A percentile compares a stretch with the other conserved stretches of the same genome.
These are phyloP conservation scores for Kalanchoe fedtschenkoi DNA, from an alignment of 164 flowering plant genomes.

Conservation along the genomic window DNA sequence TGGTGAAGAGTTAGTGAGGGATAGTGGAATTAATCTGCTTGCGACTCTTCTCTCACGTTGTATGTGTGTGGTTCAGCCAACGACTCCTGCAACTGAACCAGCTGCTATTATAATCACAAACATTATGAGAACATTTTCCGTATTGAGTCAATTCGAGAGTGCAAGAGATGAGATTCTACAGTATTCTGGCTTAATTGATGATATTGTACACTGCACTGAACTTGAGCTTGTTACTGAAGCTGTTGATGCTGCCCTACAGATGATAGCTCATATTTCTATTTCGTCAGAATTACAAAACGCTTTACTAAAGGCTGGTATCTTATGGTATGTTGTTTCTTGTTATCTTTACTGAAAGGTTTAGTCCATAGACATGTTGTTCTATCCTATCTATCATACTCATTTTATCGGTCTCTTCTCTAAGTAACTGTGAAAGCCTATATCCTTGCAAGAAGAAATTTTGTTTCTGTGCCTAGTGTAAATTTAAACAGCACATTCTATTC, in stretches of 20 bases:
- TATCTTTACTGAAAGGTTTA: not conserved
- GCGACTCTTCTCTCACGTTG: constrained; percentile 89
- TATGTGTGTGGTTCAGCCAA: constrained; percentile 93
- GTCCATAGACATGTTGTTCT: not conserved
- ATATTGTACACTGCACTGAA: constrained; percentile 91
- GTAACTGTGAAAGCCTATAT: not conserved
- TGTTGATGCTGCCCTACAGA: constrained; percentile 90
- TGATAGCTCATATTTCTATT: constrained; percentile 75
- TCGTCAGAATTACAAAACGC: constrained; percentile 79
- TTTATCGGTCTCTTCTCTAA: not conserved
- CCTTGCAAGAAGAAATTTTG: too few relatives aligned
- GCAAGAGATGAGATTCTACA: constrained; percentile 82
- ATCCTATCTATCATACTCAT: not conserved
- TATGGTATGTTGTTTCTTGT: constrained; percentile 44
- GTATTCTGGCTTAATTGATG: constrained; percentile 70
- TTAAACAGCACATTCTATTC: not conserved
- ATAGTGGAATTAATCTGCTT: constrained; percentile 86
- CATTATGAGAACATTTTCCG: constrained; percentile 81
- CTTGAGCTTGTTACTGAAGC: constrained; percentile 90
- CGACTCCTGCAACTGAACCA: constrained; percentile 79
- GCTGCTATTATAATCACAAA: constrained; percentile 86
- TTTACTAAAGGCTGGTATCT: constrained; percentile 72
- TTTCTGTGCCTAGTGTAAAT: too few relatives aligned
- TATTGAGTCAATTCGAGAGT: constrained; percentile 84
- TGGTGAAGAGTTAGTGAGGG: constrained; percentile 98